Percentiles rank a stretch among this genome's conserved stretches.
These are phyloP conservation scores for Lycium ferocissimum DNA, from an alignment of 257 asterid species.

Conservation along the genomic window DNA sequence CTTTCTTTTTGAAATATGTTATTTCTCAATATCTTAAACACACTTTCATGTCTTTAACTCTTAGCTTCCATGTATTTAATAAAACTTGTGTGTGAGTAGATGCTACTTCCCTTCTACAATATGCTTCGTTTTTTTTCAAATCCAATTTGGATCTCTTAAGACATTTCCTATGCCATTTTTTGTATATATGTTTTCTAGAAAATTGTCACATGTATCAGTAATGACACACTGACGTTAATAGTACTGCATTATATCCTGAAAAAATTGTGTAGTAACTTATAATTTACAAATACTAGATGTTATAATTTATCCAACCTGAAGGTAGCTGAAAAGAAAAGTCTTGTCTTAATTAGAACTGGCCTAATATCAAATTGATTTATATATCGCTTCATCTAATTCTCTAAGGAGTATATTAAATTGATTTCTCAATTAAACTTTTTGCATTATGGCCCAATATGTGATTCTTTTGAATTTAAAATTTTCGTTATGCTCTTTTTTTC, in stretches of 20 bases:
- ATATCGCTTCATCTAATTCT: not conserved
- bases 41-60: too few relatives aligned
- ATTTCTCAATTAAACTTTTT: not conserved
- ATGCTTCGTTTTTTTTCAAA: too few relatives aligned
- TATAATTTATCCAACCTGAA: not conserved
- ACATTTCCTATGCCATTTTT: not conserved
- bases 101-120: too few relatives aligned
- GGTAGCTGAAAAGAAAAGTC: constrained; percentile 12
- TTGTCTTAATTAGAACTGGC: not conserved
- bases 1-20: too few relatives aligned
- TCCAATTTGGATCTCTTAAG: not conserved
- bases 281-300: too few relatives aligned
- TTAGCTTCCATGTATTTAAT: too few relatives aligned
- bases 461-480: not conserved
- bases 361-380: not conserved
- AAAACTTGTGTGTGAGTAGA: too few relatives aligned
- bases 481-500: not conserved
- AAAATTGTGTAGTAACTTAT: too few relatives aligned
- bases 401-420: not conserved
- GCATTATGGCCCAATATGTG: not conserved
- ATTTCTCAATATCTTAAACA: too few relatives aligned
- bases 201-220: not conserved
- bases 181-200: not conserved
- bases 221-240: not conserved
- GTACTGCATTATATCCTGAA: too few relatives aligned